phyloP scores from a whole-genome alignment of 2,329 filamentous ascomycete species.

The Alternaria metachromatica region DNA sequence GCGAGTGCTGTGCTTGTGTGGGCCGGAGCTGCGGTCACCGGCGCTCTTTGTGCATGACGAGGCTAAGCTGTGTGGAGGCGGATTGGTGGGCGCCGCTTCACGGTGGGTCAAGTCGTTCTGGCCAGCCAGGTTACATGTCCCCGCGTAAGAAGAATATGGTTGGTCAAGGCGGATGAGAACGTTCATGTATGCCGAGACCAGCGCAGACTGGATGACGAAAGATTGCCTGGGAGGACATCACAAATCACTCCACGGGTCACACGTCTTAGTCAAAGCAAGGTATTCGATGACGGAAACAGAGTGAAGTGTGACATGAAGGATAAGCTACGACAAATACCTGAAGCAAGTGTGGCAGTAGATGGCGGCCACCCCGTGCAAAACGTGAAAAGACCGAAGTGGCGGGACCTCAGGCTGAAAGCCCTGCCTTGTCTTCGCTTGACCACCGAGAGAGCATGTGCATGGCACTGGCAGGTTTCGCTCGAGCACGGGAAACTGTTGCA shows the following conservation, averaged over 20 bases:
- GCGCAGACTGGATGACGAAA: conserved; percentile 6
- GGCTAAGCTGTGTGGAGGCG: conserved; percentile 22
- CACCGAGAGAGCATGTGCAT: conserved; percentile 7
- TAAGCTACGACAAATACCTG: neutral
- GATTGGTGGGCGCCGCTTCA: conserved; percentile 31
- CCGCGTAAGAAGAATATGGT: conserved; percentile 29
- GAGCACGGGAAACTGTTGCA: conserved; percentile 38
- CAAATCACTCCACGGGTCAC: neutral
- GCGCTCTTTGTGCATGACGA: conserved; percentile 27
- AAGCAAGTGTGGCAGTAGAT: conserved; percentile 1
- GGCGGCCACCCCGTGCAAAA: neutral
- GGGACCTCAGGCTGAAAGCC: conserved; percentile 22
- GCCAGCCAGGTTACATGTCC: conserved; percentile 33
- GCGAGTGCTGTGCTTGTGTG: conserved; percentile 45
- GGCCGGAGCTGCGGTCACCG: conserved; percentile 41
- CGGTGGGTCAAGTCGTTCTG: conserved; percentile 34
- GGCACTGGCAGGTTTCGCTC: conserved; percentile 26
- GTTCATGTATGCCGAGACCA: conserved; percentile 21
- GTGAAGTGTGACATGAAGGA: neutral
- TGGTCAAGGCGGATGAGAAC: conserved; percentile 22
- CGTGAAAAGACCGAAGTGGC: conserved; percentile 20
- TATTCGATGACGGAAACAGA: neutral
- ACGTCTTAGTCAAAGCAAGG: neutral
- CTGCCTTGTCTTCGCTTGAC: conserved; percentile 10
- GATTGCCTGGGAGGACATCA: neutral